phyloP scores from a whole-genome alignment of 225 moss, liverwort and hornwort species.

The Bryoerythrophyllum caledonicum region DNA sequence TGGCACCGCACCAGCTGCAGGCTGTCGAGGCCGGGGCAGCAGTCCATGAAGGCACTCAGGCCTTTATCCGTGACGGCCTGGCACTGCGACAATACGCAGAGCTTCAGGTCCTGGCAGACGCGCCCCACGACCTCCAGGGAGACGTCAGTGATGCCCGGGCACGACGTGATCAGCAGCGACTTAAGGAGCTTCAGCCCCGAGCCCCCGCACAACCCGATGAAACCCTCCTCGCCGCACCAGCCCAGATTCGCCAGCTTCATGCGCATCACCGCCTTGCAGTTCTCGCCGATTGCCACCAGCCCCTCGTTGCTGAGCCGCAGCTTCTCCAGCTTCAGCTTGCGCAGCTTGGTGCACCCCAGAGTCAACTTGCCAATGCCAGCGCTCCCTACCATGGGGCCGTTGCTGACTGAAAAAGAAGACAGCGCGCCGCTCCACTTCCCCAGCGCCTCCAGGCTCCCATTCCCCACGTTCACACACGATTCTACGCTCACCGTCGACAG shows the following conservation, averaged over 20 bases:
- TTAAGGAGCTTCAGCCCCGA: conserved; percentile 57
- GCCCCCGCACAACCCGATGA: conserved; percentile 49
- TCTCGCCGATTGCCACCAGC: conserved; percentile 49
- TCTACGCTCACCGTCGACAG: conserved; percentile 56
- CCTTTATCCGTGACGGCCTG: conserved; percentile 63
- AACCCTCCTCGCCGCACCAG: conserved; percentile 63
- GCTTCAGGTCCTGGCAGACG: conserved; percentile 59
- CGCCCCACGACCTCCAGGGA: conserved; percentile 49
- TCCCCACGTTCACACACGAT: conserved; percentile 53
- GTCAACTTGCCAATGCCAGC: conserved; percentile 52
- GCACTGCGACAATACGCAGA: conserved; percentile 58
- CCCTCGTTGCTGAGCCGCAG: conserved; percentile 56
- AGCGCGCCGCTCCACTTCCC: conserved; percentile 49
- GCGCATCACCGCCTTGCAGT: conserved; percentile 54
- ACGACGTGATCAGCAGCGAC: conserved; percentile 46
- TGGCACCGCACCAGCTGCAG: conserved; percentile 71
- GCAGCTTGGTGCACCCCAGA: conserved; percentile 55
- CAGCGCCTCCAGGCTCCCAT: conserved; percentile 52
- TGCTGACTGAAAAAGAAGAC: conserved; percentile 54
- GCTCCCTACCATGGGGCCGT: conserved; percentile 59
- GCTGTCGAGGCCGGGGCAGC: conserved; percentile 49
- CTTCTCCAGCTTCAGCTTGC: conserved; percentile 71
- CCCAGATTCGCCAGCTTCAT: conserved; percentile 55
- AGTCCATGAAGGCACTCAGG: conserved; percentile 51
- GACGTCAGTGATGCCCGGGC: conserved; percentile 65